Base-by-base conservation (phyloP, 2,329 filamentous ascomycete genomes). In the Septoria linicola region DNA sequence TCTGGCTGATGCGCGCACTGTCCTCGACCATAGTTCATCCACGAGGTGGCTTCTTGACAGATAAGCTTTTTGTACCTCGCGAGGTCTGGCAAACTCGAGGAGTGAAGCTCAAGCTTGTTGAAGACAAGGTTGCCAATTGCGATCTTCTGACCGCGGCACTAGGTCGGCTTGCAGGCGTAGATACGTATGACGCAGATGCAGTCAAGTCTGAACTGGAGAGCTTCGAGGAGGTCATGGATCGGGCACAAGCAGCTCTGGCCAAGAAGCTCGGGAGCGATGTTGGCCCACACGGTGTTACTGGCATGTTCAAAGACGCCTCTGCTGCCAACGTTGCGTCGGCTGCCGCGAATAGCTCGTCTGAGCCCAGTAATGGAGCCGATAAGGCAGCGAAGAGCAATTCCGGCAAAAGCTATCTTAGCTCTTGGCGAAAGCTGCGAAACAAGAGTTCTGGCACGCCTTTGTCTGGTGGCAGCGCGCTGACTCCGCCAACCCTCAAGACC, bases 1-100 rank as follows among this genome's bases (percentile, higher is more conserved):
- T 96, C 70, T 99, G 93, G 93, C 77, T 99, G 37, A 96, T 99
- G 89, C 84, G 93, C 48, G 91, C 88, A 55, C 78, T 99, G 20
- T 95, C 93, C 66, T 89, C 96, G 68, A 96, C 91, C 0, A 82
- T 99, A 37, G 87, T 85, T 14, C 92, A 99, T 65, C 89, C 92
- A 2, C 84, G 89, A 19, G 93, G 93, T 31, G 93, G 91, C 13
- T 99, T 96, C 66, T 67, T 99, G 16, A 95, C 91, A 46, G 92
- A 85, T 17, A 91, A 90, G 63, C 79, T 99, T 0, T 99, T 99
- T 66, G 81, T 99, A 4, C 91, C 93, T 4, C 82, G 88, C 44
- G 91, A 97, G 66, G 89, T 93, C 2, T 99, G 93, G 93, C 82
- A 84, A 49, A 91, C 96, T 6, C 92, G 92, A 66, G 90, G 89